Base-by-base conservation (phyloP, 306 rosid genomes). In the Quercus parvula region DNA sequence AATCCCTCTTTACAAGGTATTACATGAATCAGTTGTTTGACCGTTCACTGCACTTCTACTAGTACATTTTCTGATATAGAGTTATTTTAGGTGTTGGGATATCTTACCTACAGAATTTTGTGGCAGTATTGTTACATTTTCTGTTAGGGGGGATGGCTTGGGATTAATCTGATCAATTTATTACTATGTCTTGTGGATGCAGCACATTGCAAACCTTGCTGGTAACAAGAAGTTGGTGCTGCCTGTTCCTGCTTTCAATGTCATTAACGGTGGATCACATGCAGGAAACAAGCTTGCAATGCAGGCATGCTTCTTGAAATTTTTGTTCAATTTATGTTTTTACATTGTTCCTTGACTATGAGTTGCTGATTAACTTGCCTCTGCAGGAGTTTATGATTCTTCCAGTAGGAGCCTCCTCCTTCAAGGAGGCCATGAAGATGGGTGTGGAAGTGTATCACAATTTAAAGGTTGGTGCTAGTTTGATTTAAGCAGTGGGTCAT, bases 381-480 rank as follows among this genome's bases (percentile, higher is more conserved):
- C 28, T 86, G 83, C 97, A 96, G 97, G 99, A 96, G 84, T 96
- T 96, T 87, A 96, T 96, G 99, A 87, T 96, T 88, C 94, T 96
- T 84, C 99, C 98, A 15, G 81, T 91, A 75, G 99, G 99, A 70
- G 99, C 99, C 81, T 85, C 90, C 79, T 84, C 98, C 70, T 93
- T 96, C 91, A 96, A 91, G 79, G 99, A 96, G 85, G 97, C 99
- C 88, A 96, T 96, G 99, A 96, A 96, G 90, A 96, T 96, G 98
- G 99, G 99, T 4, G 97, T 93, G 57, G 99, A 96, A 93, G 98
- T 96, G 22, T 96, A 96, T 81, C 99, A 96, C 91, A 28, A 91
- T 83, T 84, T 96, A 88, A 96, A 96, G 99, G 99, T 96, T 41
- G n/a, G 80, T 35, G 3, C 8, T 24, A 9, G 11, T 33, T 67